Evolutionary conservation across 495 filamentous ascomycete species (phyloP).

Genomic region (Viridothelium virens): DNA sequence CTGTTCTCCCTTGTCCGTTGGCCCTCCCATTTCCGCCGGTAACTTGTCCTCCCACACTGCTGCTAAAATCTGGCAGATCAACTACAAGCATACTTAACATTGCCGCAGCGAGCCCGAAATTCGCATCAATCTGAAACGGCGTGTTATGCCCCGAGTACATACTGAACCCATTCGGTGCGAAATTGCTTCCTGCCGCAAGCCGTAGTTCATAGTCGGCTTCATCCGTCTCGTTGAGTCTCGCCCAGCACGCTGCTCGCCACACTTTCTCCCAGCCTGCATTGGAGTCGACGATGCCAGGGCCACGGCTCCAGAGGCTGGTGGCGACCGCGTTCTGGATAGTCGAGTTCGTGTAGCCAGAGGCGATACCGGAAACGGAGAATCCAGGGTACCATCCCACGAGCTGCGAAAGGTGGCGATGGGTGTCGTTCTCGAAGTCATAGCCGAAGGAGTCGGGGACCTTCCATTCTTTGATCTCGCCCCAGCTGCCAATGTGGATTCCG

Average conservation of each 20-base stretch:
- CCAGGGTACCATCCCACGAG: conserved; percentile 49
- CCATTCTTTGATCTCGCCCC: conserved; percentile 38
- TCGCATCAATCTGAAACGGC: conserved; percentile 51
- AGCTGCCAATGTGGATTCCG: conserved; percentile 42
- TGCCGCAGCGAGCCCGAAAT: conserved; percentile 45
- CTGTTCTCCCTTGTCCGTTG: conserved; percentile 5
- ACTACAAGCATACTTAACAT: conserved; percentile 39
- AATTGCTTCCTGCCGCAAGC: conserved; percentile 33
- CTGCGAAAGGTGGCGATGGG: conserved; percentile 48
- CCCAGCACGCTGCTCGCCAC: conserved; percentile 49
- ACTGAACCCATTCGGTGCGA: conserved; percentile 42
- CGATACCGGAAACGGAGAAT: conserved; percentile 36
- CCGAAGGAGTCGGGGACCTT: conserved; percentile 24
- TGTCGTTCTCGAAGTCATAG: conserved; percentile 38
- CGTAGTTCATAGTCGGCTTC: conserved; percentile 41
- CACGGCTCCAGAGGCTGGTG: conserved; percentile 38
- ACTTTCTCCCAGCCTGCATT: conserved; percentile 51
- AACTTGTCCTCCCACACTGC: background rate
- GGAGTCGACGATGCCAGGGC: conserved; percentile 38
- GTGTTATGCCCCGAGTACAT: conserved; percentile 38
- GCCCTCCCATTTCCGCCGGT: background rate
- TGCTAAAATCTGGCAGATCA: conserved; percentile 14
- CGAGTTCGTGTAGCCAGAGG: conserved; percentile 26
- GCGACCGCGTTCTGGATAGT: conserved; percentile 38
- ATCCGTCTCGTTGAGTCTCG: conserved; percentile 41